Evolutionary conservation across 140 eudicot species (phyloP).

Genomic region (Erigeron philadelphicus): DNA sequence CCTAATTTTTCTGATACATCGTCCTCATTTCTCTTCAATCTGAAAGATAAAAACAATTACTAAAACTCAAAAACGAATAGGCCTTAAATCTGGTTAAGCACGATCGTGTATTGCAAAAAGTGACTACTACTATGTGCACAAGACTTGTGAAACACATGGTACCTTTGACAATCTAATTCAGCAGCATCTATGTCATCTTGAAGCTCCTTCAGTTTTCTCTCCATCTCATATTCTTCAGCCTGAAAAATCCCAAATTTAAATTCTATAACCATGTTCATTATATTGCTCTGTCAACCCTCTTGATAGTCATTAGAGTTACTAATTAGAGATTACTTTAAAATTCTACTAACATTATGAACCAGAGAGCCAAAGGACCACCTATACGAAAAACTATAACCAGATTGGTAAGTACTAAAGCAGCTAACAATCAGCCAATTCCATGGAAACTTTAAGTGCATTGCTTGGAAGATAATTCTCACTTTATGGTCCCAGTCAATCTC

Average conservation of each 20-base stretch:
- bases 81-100: constrained; percentile 9
- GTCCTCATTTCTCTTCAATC: constrained; percentile 59
- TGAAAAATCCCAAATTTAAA: constrained; percentile 28
- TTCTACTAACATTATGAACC: neutral
- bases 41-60: constrained; percentile 29
- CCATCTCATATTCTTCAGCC: constrained; percentile 87
- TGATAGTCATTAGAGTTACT: neutral
- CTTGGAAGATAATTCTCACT: too few species aligned
- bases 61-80: constrained; percentile 18
- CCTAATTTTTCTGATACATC: constrained; percentile 35
- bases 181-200: constrained; percentile 57
- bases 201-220: constrained; percentile 55
- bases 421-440: too few species aligned
- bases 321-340: neutral
- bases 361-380: neutral
- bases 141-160: constrained; percentile 15
- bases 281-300: neutral
- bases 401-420: neutral
- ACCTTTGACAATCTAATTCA: constrained; percentile 51
- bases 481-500: too few species aligned
- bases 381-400: neutral
- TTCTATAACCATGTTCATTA: neutral
- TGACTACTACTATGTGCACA: constrained; percentile 1
- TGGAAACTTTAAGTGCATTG: too few species aligned
- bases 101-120: constrained; percentile 10